These are phyloP conservation scores for Aspergillus eucalypticola DNA, from an alignment of 2,329 filamentous ascomycete genomes.

Conservation along the genomic window DNA sequence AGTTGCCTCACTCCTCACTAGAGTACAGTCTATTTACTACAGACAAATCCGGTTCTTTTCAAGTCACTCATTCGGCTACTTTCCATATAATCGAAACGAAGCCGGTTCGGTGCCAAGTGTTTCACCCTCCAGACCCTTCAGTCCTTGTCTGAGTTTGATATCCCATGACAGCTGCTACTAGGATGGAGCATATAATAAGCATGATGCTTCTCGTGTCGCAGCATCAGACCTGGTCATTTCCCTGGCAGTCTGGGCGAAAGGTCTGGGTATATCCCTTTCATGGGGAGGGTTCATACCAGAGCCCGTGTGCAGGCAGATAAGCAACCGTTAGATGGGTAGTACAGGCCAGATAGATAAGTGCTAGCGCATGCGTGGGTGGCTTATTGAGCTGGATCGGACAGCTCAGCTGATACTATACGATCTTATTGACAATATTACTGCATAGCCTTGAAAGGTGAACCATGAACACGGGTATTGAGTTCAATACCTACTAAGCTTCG, in stretches of 20 bases:
- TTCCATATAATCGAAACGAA: constrained; percentile 7
- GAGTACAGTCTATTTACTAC: neutral
- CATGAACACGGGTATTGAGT: no score
- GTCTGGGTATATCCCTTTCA: neutral
- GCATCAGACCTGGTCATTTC: neutral
- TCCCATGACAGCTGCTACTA: constrained; percentile 2
- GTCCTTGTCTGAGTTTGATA: constrained; percentile 2
- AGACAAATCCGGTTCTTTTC: no score
- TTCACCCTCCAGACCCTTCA: constrained; percentile 5
- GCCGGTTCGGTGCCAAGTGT: neutral
- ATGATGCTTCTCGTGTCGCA: neutral
- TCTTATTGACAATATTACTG: no score
- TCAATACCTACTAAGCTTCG: no score
- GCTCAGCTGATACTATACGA: no score
- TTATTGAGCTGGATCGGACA: neutral
- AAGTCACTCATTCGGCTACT: neutral
- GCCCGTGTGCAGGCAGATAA: neutral
- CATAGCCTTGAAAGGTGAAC: no score
- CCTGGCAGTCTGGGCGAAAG: neutral
- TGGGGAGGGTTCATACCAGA: neutral
- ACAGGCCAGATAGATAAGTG: neutral
- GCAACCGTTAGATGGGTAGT: neutral
- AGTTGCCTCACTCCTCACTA: neutral
- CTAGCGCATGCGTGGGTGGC: neutral
- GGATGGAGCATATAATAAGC: neutral